These are phyloP conservation scores for Elaeis guineensis DNA, from an alignment of 176 grass and related monocot genomes.

Conservation along the genomic window DNA sequence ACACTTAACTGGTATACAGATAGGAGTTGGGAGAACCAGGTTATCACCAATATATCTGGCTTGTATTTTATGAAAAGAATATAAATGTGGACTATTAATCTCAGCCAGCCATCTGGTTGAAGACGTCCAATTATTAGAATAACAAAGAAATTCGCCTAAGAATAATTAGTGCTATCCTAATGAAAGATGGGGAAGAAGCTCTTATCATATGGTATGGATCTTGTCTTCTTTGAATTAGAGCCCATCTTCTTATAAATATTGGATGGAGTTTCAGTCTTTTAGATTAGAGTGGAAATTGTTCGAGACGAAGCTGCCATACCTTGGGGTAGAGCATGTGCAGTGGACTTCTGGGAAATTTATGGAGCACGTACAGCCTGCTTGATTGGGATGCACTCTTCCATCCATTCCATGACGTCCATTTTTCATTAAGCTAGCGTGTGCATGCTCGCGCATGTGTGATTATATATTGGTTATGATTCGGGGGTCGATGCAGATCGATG, in stretches of 20 bases:
- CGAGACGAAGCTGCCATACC: no score
- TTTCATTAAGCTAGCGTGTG: conserved; percentile 21
- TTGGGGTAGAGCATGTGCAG: conserved; percentile 28
- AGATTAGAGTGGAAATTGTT: not conserved
- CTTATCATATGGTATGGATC: no score
- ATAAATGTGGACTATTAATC: no score
- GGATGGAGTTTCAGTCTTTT: not conserved
- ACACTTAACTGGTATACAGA: no score
- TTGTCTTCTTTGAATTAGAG: not conserved
- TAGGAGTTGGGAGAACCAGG: no score
- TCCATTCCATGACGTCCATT: conserved; percentile 29
- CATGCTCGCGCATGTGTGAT: conserved; percentile 7
- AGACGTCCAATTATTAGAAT: no score
- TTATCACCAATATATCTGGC: no score
- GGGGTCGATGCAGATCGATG: conserved; percentile 5
- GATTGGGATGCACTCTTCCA: conserved; percentile 44
- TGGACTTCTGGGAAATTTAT: conserved; percentile 15
- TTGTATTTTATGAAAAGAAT: no score
- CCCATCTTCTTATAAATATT: not conserved
- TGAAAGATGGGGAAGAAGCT: no score
- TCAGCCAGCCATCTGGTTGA: no score
- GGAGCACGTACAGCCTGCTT: conserved; percentile 12
- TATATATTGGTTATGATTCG: not conserved
- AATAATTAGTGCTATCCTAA: no score
- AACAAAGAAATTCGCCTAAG: no score